Evolutionary conservation across 2,329 filamentous ascomycete genomes (phyloP), one percentile per base, ranked within the genome.

Genomic region (Myotisia sp.): DNA sequence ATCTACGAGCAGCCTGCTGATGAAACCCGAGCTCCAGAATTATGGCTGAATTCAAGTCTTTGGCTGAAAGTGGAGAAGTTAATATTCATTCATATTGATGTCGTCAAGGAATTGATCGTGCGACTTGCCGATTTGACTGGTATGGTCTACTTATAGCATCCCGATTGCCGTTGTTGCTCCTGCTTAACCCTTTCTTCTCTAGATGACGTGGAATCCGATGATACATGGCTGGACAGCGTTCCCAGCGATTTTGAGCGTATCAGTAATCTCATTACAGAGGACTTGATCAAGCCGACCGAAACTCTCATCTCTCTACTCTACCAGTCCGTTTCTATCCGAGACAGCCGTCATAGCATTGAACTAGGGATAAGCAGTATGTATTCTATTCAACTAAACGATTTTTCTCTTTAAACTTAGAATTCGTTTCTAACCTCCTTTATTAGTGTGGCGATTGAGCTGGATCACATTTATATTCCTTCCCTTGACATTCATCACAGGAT

Each of bases 1-100:
- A 63, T 70, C 33, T 70, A 67, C 37, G 67, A 68, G 20, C 63
- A 63, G 21, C 67, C 67, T 0, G 65, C 66, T 3, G 66, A 70
- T 33, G 65, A 69, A 41, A 62, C 57, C 6, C 55, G 65, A 2
- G 66, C 66, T 0, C 64, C 64, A 2, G 65, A 69, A 38, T 50
- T 70, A 5, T 70, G 66, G 64, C 55, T 52, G 8, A 68, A 68
- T 42, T 63, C 62, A 16, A 60, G 56, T 10, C 43, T 59, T 6
- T 70, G 67, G 65, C 51, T 67, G n/a, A 67, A 65, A 37, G 56
- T 66, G 6, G 64, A 68, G 41, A 65, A 67, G 26, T 47, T 69
- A 26, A 58, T 68, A 44, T 65, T 61, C 45, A 55, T 65, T 8
- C 67, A 70, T 40, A 48, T 55, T 14, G 64, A 68, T 37, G 50